Percentiles rank a stretch among this genome's conserved stretches.
phyloP scores from a whole-genome alignment of 2,329 filamentous ascomycete species.

The Sclerotiophoma versabilis region DNA sequence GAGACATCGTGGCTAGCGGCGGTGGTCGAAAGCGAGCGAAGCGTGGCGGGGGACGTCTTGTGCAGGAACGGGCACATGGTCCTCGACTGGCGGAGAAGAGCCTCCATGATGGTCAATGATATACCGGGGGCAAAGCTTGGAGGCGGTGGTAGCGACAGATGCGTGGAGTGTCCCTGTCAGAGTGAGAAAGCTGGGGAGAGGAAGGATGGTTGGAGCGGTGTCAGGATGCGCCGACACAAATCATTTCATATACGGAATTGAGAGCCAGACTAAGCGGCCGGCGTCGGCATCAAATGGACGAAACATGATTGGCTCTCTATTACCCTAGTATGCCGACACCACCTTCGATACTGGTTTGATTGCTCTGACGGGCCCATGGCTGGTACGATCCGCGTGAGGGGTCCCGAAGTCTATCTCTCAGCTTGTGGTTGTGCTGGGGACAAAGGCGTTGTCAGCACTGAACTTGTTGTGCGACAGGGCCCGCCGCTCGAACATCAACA shows the following conservation, averaged over 20 bases:
- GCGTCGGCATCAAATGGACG: slow-evolving; percentile 35
- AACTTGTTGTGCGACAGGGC: slow-evolving; percentile 4
- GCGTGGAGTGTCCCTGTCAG: background rate
- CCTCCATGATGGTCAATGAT: slow-evolving; percentile 72
- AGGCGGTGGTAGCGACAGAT: background rate
- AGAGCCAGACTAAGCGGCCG: slow-evolving; percentile 26
- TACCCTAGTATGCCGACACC: slow-evolving; percentile 23
- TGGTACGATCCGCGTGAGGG: slow-evolving; percentile 21
- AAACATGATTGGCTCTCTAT: slow-evolving; percentile 32
- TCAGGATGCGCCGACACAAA: slow-evolving; percentile 26
- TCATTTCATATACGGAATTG: slow-evolving; percentile 33
- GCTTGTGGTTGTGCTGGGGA: slow-evolving; percentile 7
- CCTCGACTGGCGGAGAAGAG: slow-evolving; percentile 92
- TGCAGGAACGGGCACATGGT: slow-evolving; percentile 97
- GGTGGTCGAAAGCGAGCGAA: slow-evolving; percentile 85
- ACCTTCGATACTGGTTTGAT: slow-evolving; percentile 26
- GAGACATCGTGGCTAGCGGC: slow-evolving; percentile 70
- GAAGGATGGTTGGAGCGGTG: slow-evolving; percentile 20
- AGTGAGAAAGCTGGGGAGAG: slow-evolving; percentile 1
- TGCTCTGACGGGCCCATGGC: slow-evolving; percentile 21
- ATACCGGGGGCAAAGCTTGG: slow-evolving; percentile 1
- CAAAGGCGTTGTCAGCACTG: slow-evolving; percentile 5
- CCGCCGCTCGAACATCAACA: slow-evolving; percentile 1
- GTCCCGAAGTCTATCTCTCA: slow-evolving; percentile 2
- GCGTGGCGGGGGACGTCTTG: slow-evolving; percentile 88